Evolutionary conservation across 371 early-diverging fungal genomes (phyloP), one percentile per base, ranked within the genome.

Genomic region (Syncephalastrum contaminatum): DNA sequence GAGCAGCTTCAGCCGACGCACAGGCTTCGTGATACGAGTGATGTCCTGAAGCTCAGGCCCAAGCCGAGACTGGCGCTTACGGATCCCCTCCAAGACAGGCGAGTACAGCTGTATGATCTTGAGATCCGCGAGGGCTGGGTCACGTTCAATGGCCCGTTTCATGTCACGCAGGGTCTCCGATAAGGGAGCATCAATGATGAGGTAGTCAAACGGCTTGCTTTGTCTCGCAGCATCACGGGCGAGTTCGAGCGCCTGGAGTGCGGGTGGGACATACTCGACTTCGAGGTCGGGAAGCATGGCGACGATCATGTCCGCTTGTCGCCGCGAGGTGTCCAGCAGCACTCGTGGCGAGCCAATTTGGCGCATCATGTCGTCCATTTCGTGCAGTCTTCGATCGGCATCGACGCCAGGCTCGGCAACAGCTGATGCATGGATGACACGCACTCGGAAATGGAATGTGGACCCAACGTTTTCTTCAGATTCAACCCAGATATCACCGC

Each of bases 401-500:
- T 54, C 59, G 4, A 64, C 52, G 3, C 63, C 63, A 3, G 67
- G 67, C 13, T 67, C 61, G 1, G 51, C 58, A 1, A 72, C 72
- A 25, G 69, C 53, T 2, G 67, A 64, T 0, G 72, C 73, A 10
- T 57, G 70, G 16, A 68, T 71, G 4, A 83, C 56, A 2, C 64
- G 67, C 8, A 80, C 72, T 15, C 67, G 58, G 52, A 83, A 83
- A 1, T 70, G 67, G 40, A 86, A 86, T 0, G 74, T 76, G 0
- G 84, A 77, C 2, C 86, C 86, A 18, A 67, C 42, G 30, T 73
- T 78, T 30, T 72, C 71, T 12, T 59, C 55, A 0, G 82, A 81
- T 6, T 79, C 67, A 0, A 85, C 85, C 18, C 64, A 56, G 15
- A 85, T 75, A 27, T 66, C 64, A 19, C 87, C 87, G 40, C 78